These are phyloP conservation scores for Circinella minor DNA, from an alignment of 371 early-diverging fungal species.

Conservation along the genomic window DNA sequence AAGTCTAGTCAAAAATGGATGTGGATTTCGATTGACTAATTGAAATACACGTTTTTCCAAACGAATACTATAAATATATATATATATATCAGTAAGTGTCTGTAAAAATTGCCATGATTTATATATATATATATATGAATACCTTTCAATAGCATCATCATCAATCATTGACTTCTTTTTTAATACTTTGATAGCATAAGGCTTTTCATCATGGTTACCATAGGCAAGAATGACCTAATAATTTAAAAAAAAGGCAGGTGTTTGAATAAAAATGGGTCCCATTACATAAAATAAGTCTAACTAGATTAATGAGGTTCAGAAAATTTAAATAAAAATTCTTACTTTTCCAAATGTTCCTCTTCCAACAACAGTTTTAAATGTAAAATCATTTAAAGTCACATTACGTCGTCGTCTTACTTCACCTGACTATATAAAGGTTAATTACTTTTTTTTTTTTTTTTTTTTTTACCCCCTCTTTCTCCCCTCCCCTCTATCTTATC, in stretches of 20 bases:
- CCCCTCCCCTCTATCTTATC: too few species aligned
- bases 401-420: not conserved
- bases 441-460: too few species aligned
- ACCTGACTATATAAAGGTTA: not conserved
- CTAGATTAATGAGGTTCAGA: too few species aligned
- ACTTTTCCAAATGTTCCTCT: constrained; percentile 98
- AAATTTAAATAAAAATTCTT: not conserved
- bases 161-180: constrained; percentile 95
- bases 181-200: constrained; percentile 97
- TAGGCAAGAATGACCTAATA: constrained; percentile 92
- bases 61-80: constrained; percentile 66
- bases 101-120: not conserved
- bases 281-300: too few species aligned
- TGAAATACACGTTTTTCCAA: constrained; percentile 94
- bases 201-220: constrained; percentile 74
- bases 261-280: too few species aligned
- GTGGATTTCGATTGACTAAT: constrained; percentile 84
- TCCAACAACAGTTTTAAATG: constrained; percentile 92
- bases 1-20: constrained; percentile 97
- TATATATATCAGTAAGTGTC: too few species aligned
- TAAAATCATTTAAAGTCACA: constrained; percentile 73
- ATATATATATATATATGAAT: not conserved
- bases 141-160: constrained; percentile 90
- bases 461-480: too few species aligned
- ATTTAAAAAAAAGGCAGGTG: too few species aligned